These are phyloP conservation scores for Aspergillus ustus DNA, from an alignment of 2,329 filamentous ascomycete genomes.

Conservation along the genomic window DNA sequence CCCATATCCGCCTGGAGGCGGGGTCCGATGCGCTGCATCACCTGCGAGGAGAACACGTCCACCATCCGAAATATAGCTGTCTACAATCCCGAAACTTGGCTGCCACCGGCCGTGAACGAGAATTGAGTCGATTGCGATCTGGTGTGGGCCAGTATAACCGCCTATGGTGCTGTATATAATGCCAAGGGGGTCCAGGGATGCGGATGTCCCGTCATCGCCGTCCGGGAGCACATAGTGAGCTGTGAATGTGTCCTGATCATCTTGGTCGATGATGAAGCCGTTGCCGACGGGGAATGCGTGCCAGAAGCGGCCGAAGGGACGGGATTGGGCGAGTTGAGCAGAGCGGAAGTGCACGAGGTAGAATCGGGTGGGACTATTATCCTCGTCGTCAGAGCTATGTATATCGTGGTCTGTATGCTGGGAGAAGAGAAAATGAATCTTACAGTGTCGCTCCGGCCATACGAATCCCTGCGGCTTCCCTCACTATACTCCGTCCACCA, in stretches of 20 bases:
- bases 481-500: slow-evolving; percentile 31
- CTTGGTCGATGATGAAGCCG: slow-evolving; percentile 36
- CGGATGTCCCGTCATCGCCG: slow-evolving; percentile 11
- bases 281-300: slow-evolving; percentile 34
- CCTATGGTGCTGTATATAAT: slow-evolving; percentile 31
- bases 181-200: slow-evolving; percentile 28
- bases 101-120: slow-evolving; percentile 36
- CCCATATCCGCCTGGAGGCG: slow-evolving; percentile 44
- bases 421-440: slow-evolving; percentile 1
- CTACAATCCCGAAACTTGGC: slow-evolving; percentile 35
- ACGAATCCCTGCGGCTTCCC: slow-evolving; percentile 27
- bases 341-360: slow-evolving; percentile 41
- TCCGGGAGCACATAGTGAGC: slow-evolving; percentile 28
- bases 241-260: slow-evolving; percentile 41
- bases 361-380: slow-evolving; percentile 16
- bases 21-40: slow-evolving; percentile 41
- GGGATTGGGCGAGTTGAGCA: slow-evolving; percentile 29
- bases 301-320: slow-evolving; percentile 37
- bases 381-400: not conserved
- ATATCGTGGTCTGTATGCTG: not conserved
- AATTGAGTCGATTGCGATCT: slow-evolving; percentile 40
- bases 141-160: slow-evolving; percentile 18
- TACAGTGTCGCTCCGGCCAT: slow-evolving; percentile 34
- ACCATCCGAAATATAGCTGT: slow-evolving; percentile 24
- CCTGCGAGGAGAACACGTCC: slow-evolving; percentile 37